Conservation (phyloP, 805 yeast species). For the Yarrowia osloensis region DNA sequence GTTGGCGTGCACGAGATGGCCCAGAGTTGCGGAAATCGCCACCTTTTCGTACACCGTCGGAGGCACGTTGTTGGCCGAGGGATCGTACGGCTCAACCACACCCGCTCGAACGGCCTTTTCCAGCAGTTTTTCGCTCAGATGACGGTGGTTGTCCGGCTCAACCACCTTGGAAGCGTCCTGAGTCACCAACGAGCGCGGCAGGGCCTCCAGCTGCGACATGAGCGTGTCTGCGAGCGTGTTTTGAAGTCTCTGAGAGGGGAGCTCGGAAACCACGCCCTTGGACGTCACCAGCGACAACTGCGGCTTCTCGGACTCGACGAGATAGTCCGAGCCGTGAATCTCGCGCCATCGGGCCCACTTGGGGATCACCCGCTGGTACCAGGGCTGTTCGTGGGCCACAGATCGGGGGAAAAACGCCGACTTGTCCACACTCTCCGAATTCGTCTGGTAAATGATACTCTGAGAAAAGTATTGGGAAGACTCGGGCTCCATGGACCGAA, state of each 20-base stretch:
- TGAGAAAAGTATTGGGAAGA: background rate
- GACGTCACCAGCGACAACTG: background rate
- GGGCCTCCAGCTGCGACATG: background rate
- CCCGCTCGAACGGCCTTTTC: background rate
- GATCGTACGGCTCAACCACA: background rate
- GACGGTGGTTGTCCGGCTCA: background rate
- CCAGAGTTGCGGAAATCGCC: background rate
- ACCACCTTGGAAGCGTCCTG: background rate
- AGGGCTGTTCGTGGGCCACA: conserved; percentile 1
- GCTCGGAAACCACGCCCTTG: background rate
- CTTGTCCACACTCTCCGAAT: background rate
- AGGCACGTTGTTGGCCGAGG: background rate
- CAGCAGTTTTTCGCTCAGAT: background rate
- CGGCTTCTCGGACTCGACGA: background rate
- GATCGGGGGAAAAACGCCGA: conserved; percentile 2
- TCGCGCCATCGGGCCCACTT: conserved; percentile 12
- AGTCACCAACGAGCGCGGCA: background rate
- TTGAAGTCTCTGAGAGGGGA: background rate
- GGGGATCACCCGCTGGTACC: background rate
- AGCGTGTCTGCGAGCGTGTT: background rate
- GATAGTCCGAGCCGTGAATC: background rate
- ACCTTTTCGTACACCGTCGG: background rate
- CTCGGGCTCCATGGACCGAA: background rate
- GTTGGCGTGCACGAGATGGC: conserved; percentile 3
- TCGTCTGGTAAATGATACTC: conserved; percentile 4